Conservation (phyloP, 2,329 filamentous ascomycete genomes). For the Colletotrichum sp. region DNA sequence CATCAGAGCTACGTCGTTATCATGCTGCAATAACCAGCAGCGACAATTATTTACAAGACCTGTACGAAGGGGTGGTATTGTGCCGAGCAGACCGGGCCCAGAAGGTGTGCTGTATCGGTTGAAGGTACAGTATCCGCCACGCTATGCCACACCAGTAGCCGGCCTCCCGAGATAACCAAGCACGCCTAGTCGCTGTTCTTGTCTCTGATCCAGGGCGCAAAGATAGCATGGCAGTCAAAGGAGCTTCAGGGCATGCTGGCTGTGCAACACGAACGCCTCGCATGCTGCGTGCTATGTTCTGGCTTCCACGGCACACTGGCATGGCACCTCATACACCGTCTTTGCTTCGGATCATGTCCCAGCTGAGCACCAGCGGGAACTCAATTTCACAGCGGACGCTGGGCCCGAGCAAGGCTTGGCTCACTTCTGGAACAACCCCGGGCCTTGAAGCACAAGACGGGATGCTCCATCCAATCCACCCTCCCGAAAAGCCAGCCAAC, state of each 20-base stretch:
- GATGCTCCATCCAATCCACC: conserved; percentile 20
- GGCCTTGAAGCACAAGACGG: conserved; percentile 5
- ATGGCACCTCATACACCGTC: conserved; percentile 7
- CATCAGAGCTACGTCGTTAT: background rate
- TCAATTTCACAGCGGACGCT: conserved; percentile 20
- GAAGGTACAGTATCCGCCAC: background rate
- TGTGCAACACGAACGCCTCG: background rate
- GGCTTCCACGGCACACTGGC: background rate
- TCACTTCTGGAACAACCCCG: conserved; percentile 15
- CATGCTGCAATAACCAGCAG: background rate
- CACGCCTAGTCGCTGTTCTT: background rate
- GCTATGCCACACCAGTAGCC: background rate
- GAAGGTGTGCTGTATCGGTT: background rate
- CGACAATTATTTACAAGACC: background rate
- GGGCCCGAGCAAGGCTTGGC: conserved; percentile 11
- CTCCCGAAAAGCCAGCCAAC: conserved; percentile 14
- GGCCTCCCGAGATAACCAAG: background rate
- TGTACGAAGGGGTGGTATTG: background rate
- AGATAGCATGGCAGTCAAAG: background rate
- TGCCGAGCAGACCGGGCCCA: conserved; percentile 3
- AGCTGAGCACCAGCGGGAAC: conserved; percentile 17
- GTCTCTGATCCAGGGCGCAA: background rate
- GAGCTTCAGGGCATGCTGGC: background rate
- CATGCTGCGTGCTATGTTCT: background rate
- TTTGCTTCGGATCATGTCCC: conserved; percentile 18